Base-by-base conservation (phyloP, 371 early-diverging fungal genomes). In the Batrachochytrium dendrobatidis region DNA sequence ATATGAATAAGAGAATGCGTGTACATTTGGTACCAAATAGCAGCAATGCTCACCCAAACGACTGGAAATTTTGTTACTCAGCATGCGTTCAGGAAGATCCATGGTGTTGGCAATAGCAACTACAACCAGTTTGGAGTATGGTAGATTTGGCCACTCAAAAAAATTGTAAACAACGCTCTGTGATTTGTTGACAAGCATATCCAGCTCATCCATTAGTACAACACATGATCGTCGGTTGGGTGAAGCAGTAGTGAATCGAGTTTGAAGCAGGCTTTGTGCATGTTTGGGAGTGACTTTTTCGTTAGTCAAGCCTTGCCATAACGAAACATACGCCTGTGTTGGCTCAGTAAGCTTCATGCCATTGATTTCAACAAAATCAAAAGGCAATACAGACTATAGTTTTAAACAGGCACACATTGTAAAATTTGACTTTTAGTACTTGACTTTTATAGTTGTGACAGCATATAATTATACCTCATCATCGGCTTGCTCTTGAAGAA, bases 31-130 rank as follows among this genome's bases (percentile, higher is more conserved):
- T 31, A 28, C 8, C 12, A 7, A 56, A 18, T 3, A 22, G 52
- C 52, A 52, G 15, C 31, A 34, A 12, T 56, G 60, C 58, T 66
- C 80, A 79, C 94, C 98, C 53, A 98, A 68, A 10, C 99, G 80
- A 71, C 95, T 93, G 3, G 95, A 89, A 33, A 97, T 83, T 63
- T 92, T 92, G 65, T 91, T 89, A n/a, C 84, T 80, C 49, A 95
- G 81, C 74, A 91, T 80, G 51, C 94, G 83, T 65, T 98, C 99
- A 0, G 98, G 99, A 28, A 99, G 74, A 69, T 98, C 96, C 91
- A 99, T 96, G 0, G 99, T 99, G 66, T 99, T 99, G 28, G 99
- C 99, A 48, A 99, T 89, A 0, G 96, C 94, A 22, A 99, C 80
- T 0, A 99, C 88, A 56, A 97, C 84, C 17, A 99, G 70, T 49